Evolutionary conservation across 768 basidiomycete species (phyloP).

Genomic region (Daedaleopsis nitida): DNA sequence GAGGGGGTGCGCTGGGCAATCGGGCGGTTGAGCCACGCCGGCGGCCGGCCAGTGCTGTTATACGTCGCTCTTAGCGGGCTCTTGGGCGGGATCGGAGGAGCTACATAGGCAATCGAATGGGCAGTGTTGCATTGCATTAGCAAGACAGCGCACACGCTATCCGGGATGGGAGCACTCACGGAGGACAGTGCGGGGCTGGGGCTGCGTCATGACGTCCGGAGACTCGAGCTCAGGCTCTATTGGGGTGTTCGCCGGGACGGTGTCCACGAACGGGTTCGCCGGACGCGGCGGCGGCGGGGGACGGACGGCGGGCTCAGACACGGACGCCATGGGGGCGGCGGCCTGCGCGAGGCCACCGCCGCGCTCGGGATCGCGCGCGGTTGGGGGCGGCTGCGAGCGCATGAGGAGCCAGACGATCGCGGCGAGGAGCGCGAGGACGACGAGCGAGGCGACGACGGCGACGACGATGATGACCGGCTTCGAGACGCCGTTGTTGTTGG

Average conservation of each 20-base stretch:
- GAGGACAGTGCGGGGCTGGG: background rate
- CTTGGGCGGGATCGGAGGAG: conserved; percentile 15
- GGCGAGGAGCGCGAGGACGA: conserved; percentile 17
- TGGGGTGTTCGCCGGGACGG: conserved; percentile 4
- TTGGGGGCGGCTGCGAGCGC: conserved; percentile 11
- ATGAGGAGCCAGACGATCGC: conserved; percentile 21
- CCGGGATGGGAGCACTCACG: background rate
- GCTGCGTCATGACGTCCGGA: background rate
- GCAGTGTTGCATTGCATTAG: too few relatives aligned
- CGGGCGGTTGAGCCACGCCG: conserved; percentile 14
- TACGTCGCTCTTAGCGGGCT: conserved; percentile 14
- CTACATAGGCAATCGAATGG: background rate
- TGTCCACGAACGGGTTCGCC: conserved; percentile 18
- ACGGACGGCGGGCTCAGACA: conserved; percentile 1
- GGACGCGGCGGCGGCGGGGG: conserved; percentile 9
- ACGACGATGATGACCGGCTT: conserved; percentile 19
- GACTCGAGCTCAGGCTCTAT: conserved; percentile 7
- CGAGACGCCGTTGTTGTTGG: conserved; percentile 7
- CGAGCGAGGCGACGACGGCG: conserved; percentile 17
- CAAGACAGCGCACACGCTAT: too few relatives aligned
- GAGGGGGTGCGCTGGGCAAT: conserved; percentile 7
- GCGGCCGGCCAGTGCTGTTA: background rate
- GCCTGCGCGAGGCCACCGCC: background rate
- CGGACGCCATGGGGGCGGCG: conserved; percentile 5
- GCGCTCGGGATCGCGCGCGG: conserved; percentile 9